Conservation (phyloP, 1,139 yeast genomes). For the Suhomyces wounanorum region DNA sequence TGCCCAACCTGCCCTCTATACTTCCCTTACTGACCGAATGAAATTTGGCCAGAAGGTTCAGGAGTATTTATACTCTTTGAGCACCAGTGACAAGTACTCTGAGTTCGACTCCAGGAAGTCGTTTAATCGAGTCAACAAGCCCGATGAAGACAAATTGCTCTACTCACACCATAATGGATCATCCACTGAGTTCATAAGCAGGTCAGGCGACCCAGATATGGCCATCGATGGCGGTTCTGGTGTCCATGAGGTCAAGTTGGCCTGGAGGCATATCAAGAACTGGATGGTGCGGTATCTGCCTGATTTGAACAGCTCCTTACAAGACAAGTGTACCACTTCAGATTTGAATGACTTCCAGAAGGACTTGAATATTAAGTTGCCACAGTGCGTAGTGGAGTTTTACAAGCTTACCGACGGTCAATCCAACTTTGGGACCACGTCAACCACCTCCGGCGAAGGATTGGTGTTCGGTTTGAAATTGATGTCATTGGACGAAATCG, state of each 20-base stretch:
- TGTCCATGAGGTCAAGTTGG: conserved; percentile 61
- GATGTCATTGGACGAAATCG: conserved; percentile 66
- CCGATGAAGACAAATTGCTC: conserved; percentile 40
- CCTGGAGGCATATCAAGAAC: conserved; percentile 69
- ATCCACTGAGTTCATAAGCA: conserved; percentile 21
- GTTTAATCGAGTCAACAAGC: conserved; percentile 47
- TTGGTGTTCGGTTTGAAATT: conserved; percentile 63
- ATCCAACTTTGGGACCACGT: conserved; percentile 43
- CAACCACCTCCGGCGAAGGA: conserved; percentile 55
- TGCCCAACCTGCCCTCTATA: neutral
- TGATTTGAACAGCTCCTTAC: conserved; percentile 57
- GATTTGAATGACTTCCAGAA: conserved; percentile 67
- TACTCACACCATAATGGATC: conserved; percentile 35
- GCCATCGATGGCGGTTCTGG: conserved; percentile 32
- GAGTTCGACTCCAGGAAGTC: conserved; percentile 59
- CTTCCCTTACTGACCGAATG: conserved; percentile 21
- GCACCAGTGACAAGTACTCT: conserved; percentile 69
- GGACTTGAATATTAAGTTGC: conserved; percentile 59
- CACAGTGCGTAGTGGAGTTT: conserved; percentile 61
- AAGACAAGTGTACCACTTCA: conserved; percentile 62
- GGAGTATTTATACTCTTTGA: conserved; percentile 64
- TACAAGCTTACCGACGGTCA: conserved; percentile 72
- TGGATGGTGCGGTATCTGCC: conserved; percentile 60
- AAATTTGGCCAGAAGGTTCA: conserved; percentile 37
- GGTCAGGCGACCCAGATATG: neutral